Evolutionary conservation across 148 eudicot species (phyloP).

Genomic region (Vaccinium darrowii): DNA sequence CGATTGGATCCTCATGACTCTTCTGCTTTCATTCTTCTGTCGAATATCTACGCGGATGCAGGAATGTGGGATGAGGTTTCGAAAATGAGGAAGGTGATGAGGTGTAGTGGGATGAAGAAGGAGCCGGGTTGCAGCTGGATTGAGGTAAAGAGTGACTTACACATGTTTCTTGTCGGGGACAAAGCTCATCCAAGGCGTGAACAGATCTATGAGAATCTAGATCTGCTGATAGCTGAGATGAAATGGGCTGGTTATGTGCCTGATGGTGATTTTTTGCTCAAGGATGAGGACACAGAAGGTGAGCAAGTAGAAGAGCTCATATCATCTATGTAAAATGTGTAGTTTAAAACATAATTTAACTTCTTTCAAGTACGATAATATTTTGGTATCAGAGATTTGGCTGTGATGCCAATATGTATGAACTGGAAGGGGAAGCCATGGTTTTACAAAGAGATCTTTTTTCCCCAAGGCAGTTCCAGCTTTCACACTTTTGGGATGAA

Average conservation of each 20-base stretch:
- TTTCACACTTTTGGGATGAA: not conserved
- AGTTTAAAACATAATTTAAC: not conserved
- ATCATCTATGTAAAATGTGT: slow-evolving; percentile 4
- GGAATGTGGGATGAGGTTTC: slow-evolving; percentile 78
- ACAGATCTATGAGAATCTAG: slow-evolving; percentile 57
- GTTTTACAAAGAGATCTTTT: not conserved
- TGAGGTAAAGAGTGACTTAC: slow-evolving; percentile 68
- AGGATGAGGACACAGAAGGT: slow-evolving; percentile 19
- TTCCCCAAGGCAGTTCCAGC: not conserved
- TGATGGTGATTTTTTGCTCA: slow-evolving; percentile 20
- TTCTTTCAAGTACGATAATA: not conserved
- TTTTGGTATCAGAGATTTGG: not conserved
- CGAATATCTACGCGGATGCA: slow-evolving; percentile 73
- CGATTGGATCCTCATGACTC: slow-evolving; percentile 78
- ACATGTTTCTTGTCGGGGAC: slow-evolving; percentile 71
- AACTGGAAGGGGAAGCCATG: not conserved
- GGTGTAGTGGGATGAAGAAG: slow-evolving; percentile 55
- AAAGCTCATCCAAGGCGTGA: slow-evolving; percentile 72
- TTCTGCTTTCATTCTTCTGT: slow-evolving; percentile 65
- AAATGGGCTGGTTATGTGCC: slow-evolving; percentile 31
- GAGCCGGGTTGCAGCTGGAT: slow-evolving; percentile 98
- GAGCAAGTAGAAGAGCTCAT: slow-evolving; percentile 17
- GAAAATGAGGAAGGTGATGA: slow-evolving; percentile 57
- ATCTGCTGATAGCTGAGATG: slow-evolving; percentile 59
- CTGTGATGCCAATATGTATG: not conserved